Evolutionary conservation across 441 rosid species (phyloP), one percentile per base, ranked within the genome.

Genomic region (Erodium texanum): DNA sequence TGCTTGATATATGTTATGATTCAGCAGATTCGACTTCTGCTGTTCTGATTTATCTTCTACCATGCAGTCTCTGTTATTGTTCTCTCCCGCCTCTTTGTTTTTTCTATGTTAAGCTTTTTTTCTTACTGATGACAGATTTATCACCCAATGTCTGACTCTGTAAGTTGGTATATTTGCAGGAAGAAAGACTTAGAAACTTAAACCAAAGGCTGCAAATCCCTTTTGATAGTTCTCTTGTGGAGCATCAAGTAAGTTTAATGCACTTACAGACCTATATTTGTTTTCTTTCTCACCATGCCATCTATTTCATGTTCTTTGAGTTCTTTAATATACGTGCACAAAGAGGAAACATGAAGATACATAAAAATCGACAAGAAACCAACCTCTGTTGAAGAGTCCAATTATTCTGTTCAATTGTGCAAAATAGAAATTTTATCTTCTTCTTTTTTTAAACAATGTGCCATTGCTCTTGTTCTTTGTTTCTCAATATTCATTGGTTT

Each of bases 121-220:
- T 34, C 38, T 34, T 34, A 34, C 38, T 1, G 38, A 34, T 34
- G 38, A 34, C 38, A 34, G 9, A 5, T 34, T 34, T 34, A 5
- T 34, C 38, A 34, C 38, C 38, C 38, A 34, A 7, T 34, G 38
- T 34, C 6, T 34, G 8, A 34, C 8, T 7, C 38, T 34, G 9
- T 34, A 34, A 34, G 38, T 34, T 59, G 29, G 32, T 23, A 16
- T 59, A 59, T 59, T 23, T 22, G 23, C 64, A 59, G 64, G 64
- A 23, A 59, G 64, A 59, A 59, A 59, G 64, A 22, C 29, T 22
- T 22, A 59, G n/a, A 23, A 23, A 23, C 16, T 23, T 59, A 23
- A 59, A 59, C 32, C 64, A 12, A 59, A 59, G 64, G 64, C 64
- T 59, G 64, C 27, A 23, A 7, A 12, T 22, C 32, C 64, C 64